These are phyloP conservation scores for Coemansia sp. DNA, from an alignment of 192 early-diverging fungal species.

Conservation along the genomic window DNA sequence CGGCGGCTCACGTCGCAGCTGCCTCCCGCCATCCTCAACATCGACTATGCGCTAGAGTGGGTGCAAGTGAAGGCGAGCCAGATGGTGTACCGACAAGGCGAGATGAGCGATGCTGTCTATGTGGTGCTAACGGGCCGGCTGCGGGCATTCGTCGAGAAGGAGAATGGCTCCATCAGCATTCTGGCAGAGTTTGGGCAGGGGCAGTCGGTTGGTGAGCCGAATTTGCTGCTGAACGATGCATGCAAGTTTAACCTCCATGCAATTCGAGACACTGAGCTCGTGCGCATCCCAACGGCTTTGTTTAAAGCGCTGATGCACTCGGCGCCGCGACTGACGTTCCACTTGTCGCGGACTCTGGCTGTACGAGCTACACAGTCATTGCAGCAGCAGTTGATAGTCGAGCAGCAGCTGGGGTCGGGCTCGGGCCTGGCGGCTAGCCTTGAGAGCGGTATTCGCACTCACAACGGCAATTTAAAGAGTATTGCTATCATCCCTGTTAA, in stretches of 20 bases:
- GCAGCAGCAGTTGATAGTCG: conserved; percentile 30
- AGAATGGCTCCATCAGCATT: conserved; percentile 75
- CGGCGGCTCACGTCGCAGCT: conserved; percentile 82
- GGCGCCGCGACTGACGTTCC: conserved; percentile 91
- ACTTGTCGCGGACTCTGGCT: conserved; percentile 90
- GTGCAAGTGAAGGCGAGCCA: conserved; percentile 92
- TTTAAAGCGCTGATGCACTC: conserved; percentile 89
- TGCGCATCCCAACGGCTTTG: conserved; percentile 92
- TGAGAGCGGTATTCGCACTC: conserved; percentile 63
- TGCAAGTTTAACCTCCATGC: conserved; percentile 91
- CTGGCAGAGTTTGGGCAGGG: conserved; percentile 93
- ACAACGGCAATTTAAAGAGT: conserved; percentile 95
- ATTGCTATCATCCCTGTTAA: conserved; percentile 92
- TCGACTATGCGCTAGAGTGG: conserved; percentile 93
- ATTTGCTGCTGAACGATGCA: conserved; percentile 76
- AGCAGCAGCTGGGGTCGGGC: conserved; percentile 13
- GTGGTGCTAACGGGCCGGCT: conserved; percentile 94
- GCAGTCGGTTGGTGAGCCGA: conserved; percentile 94
- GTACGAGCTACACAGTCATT: conserved; percentile 63
- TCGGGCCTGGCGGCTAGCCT: background rate
- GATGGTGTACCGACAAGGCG: conserved; percentile 87
- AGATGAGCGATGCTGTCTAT: conserved; percentile 86
- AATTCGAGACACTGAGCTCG: conserved; percentile 96
- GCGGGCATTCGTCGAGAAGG: conserved; percentile 77
- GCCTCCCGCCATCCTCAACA: conserved; percentile 80